Conservation (phyloP, 306 rosid species). For the Alnus glutinosa region DNA sequence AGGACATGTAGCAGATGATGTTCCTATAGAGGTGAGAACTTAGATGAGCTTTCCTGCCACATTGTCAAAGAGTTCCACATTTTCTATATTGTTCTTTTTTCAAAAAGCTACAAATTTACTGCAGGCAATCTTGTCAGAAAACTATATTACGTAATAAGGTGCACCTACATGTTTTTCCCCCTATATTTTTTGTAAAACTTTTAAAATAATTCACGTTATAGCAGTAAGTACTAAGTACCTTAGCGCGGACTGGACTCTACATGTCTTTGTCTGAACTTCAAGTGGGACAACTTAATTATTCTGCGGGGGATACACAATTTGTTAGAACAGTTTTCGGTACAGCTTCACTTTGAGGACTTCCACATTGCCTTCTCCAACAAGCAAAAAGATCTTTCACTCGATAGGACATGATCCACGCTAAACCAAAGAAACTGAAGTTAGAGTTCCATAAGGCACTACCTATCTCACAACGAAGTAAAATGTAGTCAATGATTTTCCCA, state of each 20-base stretch:
- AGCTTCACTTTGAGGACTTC: too few species aligned
- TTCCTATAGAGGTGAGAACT: slow-evolving; percentile 79
- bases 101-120: not conserved
- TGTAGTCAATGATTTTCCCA: too few species aligned
- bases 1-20: slow-evolving; percentile 86
- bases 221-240: not conserved
- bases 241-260: not conserved
- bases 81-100: not conserved
- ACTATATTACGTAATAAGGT: not conserved
- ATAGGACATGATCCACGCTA: too few species aligned
- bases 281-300: not conserved
- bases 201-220: not conserved
- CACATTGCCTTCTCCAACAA: too few species aligned
- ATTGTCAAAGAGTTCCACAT: not conserved
- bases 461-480: too few species aligned
- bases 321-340: too few species aligned
- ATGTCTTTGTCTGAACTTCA: not conserved
- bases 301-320: not conserved
- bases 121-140: not conserved
- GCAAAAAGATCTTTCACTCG: too few species aligned
- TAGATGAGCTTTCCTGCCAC: not conserved
- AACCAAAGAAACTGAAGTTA: too few species aligned
- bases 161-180: not conserved
- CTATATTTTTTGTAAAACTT: too few species aligned
- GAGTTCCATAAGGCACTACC: too few species aligned